A percentile compares a stretch with the other conserved stretches of the same genome.
phyloP scores from a whole-genome alignment of 2,329 filamentous ascomycete species.

The Plenodomus lindquistii region DNA sequence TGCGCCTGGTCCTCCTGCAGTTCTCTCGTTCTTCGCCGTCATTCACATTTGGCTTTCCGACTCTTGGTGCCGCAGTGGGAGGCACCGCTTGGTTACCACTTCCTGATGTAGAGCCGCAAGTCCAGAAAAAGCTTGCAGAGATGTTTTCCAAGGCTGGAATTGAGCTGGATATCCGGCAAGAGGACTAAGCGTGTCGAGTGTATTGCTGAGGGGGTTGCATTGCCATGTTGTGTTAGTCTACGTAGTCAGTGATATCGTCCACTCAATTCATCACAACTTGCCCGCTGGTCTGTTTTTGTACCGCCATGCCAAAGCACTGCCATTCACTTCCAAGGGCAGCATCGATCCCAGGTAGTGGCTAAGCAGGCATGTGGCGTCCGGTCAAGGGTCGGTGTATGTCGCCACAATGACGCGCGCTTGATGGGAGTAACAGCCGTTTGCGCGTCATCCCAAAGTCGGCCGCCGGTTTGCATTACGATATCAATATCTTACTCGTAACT shows the following conservation, averaged over 20 bases:
- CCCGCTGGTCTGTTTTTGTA: background rate
- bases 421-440: constrained; percentile 6
- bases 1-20: background rate
- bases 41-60: background rate
- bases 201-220: too few species aligned
- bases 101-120: background rate
- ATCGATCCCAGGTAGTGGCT: constrained; percentile 12
- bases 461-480: constrained; percentile 6
- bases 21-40: background rate
- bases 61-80: background rate
- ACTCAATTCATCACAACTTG: background rate
- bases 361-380: constrained; percentile 13
- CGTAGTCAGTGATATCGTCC: background rate
- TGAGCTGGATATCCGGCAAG: background rate
- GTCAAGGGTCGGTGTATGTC: constrained; percentile 7
- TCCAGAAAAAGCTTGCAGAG: background rate
- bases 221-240: too few species aligned
- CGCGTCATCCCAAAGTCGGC: too few species aligned
- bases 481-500: too few species aligned
- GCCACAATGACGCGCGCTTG: constrained; percentile 29
- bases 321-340: background rate
- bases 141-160: background rate
- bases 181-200: too few species aligned
- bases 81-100: background rate
- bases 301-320: background rate